phyloP scores from a whole-genome alignment of 169 alveolate species.

The Eimeria acervulina region DNA sequence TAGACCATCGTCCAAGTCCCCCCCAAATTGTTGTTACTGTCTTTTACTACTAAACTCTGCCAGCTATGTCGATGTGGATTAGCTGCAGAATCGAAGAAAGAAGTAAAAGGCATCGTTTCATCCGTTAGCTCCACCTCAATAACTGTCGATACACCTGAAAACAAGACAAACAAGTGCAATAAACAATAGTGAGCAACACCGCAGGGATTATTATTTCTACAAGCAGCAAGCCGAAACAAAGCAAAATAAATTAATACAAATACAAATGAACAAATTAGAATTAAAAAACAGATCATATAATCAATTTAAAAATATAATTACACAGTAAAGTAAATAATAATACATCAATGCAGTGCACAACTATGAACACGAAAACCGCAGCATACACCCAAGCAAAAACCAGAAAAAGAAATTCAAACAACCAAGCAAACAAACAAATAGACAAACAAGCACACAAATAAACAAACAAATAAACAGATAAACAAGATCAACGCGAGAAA shows the following conservation, averaged over 20 bases:
- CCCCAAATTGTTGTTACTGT: conserved; percentile 9
- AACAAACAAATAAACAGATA: no score
- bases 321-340: no score
- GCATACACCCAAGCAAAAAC: no score
- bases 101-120: background rate
- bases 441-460: no score
- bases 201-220: no score
- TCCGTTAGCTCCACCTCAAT: conserved; percentile 23
- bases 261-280: background rate
- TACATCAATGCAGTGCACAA: no score
- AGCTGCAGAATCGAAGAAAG: background rate
- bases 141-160: conserved; percentile 37
- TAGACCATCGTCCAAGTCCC: conserved; percentile 88
- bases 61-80: conserved; percentile 80
- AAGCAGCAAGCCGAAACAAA: background rate
- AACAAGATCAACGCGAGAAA: no score
- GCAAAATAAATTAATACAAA: background rate
- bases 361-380: no score
- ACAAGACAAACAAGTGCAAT: conserved; percentile 27
- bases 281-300: no score
- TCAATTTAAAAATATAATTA: no score
- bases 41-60: conserved; percentile 84
- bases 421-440: no score
- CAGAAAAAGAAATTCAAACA: no score
- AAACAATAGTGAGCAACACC: conserved; percentile 50